phyloP scores from a whole-genome alignment of 1,139 yeast species.

The Candida freyschussii region DNA sequence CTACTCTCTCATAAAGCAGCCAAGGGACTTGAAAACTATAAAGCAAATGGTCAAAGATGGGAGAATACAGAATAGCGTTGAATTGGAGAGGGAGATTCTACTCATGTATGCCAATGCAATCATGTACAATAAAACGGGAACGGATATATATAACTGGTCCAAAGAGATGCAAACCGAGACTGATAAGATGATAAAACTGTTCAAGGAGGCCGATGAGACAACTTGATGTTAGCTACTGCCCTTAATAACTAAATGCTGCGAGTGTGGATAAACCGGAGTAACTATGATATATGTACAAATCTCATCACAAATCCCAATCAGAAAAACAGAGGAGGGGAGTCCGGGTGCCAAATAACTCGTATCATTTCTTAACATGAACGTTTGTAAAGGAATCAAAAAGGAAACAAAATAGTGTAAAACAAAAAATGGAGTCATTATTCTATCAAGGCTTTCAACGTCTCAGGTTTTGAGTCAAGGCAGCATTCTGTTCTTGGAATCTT shows the following conservation, averaged over 20 bases:
- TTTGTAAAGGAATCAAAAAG: too few relatives aligned
- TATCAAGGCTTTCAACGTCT: slow-evolving; percentile 24
- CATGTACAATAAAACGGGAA: slow-evolving; percentile 69
- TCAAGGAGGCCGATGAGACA: slow-evolving; percentile 30
- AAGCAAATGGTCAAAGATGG: slow-evolving; percentile 55
- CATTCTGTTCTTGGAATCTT: slow-evolving; percentile 97
- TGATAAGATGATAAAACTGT: slow-evolving; percentile 44
- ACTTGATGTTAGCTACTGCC: too few relatives aligned
- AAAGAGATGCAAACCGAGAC: slow-evolving; percentile 63
- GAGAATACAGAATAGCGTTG: slow-evolving; percentile 42
- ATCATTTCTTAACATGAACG: too few relatives aligned
- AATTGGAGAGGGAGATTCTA: slow-evolving; percentile 64
- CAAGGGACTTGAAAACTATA: slow-evolving; percentile 65
- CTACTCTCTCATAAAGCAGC: slow-evolving; percentile 53
- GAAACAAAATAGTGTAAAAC: background rate
- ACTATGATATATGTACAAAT: too few relatives aligned
- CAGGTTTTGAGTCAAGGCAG: slow-evolving; percentile 45
- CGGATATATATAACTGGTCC: slow-evolving; percentile 59
- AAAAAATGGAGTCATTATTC: background rate
- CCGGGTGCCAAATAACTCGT: too few relatives aligned
- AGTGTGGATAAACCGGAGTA: too few relatives aligned
- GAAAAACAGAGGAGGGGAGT: too few relatives aligned
- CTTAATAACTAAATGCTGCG: too few relatives aligned
- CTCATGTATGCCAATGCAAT: slow-evolving; percentile 81
- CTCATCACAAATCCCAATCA: too few relatives aligned